phyloP scores from a whole-genome alignment of 129 eudicot species.

The Lactuca saligna region DNA sequence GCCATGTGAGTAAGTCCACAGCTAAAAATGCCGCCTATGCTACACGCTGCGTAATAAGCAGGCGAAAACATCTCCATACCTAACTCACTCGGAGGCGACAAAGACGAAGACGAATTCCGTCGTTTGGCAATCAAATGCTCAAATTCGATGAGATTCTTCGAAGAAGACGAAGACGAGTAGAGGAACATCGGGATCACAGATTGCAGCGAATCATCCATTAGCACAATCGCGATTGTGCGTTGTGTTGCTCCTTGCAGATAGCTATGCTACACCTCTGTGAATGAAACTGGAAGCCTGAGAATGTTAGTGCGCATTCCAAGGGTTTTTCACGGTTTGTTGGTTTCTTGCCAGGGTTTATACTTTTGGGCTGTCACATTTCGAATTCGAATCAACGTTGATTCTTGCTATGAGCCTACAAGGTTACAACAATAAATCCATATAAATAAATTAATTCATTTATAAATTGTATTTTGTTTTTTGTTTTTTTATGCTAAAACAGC shows the following conservation, averaged over 20 bases:
- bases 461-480: no score
- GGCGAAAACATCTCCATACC: conserved; percentile 59
- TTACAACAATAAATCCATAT: no score
- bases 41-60: conserved; percentile 56
- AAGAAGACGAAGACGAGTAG: conserved; percentile 41
- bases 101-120: neutral
- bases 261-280: neutral
- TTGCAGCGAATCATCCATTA: conserved; percentile 37
- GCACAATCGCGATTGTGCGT: conserved; percentile 20
- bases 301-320: conserved; percentile 9
- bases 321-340: neutral
- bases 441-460: no score
- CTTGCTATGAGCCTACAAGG: neutral
- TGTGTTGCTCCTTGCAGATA: neutral
- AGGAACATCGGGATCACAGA: conserved; percentile 59
- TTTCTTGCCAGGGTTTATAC: conserved; percentile 29
- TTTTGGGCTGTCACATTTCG: conserved; percentile 11
- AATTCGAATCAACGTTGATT: neutral
- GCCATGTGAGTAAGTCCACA: conserved; percentile 80
- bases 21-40: conserved; percentile 58
- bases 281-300: conserved; percentile 4
- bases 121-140: conserved; percentile 18
- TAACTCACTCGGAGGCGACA: conserved; percentile 40
- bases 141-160: conserved; percentile 26
- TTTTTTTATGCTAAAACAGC: no score